Base-by-base conservation (phyloP, 805 yeast genomes). In the Monosporozyma solicola region DNA sequence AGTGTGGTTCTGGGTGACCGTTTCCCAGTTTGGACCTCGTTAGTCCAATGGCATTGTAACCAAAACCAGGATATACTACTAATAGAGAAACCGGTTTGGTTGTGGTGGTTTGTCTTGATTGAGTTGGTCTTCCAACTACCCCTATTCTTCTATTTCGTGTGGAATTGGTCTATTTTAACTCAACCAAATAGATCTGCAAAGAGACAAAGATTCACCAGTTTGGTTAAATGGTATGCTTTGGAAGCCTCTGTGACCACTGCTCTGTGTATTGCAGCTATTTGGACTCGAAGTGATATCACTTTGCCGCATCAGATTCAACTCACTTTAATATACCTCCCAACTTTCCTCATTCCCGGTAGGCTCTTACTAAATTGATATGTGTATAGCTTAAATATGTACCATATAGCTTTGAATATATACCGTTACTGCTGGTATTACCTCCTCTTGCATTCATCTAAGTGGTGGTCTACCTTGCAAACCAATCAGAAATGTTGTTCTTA, bases 101-200 rank as follows among this genome's bases (percentile, higher is more conserved):
- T 92, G 49, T 71, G 76, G 53, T 66, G 77, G 39, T 89, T 86
- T 67, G 95, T 90, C 1, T 67, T 76, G 59, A 64, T 88, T 53
- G 99, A 92, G 67, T 55, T 91, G 43, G 49, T 81, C 3, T 75
- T 85, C 58, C 99, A 92, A 70, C 65, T 87, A 50, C 99, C 99
- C 1, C 73, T 87, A 31, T 94, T 94, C 67, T 61, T 80, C 46
- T 68, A 67, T 57, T 71, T 67, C 49, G 57, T 59, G 11, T 41
- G 47, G 33, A 47, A 50, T 20, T 49, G 55, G 64, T 58, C 70
- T 80, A 13, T 61, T 83, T 6, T 91, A 32, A 33, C 47, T 3
- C 24, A 27, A 20, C 37, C 16, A 27, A 27, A 20, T 7, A 22
- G 3, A 22, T 27, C 15, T 10, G 45, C 7, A 48, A 27, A 9